Base-by-base conservation (phyloP, 768 basidiomycete species). In the Tulasnella sp. region DNA sequence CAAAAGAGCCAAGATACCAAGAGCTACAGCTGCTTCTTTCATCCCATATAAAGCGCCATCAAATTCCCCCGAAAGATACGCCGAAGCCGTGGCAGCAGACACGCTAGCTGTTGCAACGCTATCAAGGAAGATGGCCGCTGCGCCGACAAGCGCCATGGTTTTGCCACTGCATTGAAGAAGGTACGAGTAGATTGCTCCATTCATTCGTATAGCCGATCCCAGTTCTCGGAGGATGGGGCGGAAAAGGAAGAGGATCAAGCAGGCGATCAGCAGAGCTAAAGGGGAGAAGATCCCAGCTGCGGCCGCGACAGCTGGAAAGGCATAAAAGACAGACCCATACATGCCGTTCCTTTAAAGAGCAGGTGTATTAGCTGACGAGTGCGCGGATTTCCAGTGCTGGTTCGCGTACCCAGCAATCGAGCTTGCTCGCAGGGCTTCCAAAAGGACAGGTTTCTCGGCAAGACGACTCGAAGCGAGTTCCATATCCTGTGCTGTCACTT, bases 171-270 rank as follows among this genome's bases (percentile, higher is more conserved):
- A 88, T 83, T 94, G 91, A 8, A 93, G 85, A 50, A 93, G 85
- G 83, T 93, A 93, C 0, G 90, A 90, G 83, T 93, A 94, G 5
- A 92, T 93, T 11, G 92, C 92, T 0, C 93, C 93, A 79, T 88
- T 90, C 14, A 93, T 88, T 0, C 92, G 91, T 1, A 94, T 85
- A 3, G 93, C 92, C 5, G 91, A 91, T 0, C 89, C 92, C 12
- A 95, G 85, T 83, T 94, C 93, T 82, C 90, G 89, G 90, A 95
- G 91, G 72, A 94, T 89, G 2, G 93, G 93, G 18, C 92, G 89
- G 92, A 92, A 94, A 34, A 94, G 84, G 82, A 92, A 92, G 3
- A 93, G 83, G 1, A 92, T 88, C 42, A 91, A 84, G 0, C 91
- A 90, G 0, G 93, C 92, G 37, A 92, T 83, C 50, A 92, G 88